Percentiles rank a stretch among this genome's conserved stretches.
These are phyloP conservation scores for Medicago arabica DNA, from an alignment of 306 rosid species.

Conservation along the genomic window DNA sequence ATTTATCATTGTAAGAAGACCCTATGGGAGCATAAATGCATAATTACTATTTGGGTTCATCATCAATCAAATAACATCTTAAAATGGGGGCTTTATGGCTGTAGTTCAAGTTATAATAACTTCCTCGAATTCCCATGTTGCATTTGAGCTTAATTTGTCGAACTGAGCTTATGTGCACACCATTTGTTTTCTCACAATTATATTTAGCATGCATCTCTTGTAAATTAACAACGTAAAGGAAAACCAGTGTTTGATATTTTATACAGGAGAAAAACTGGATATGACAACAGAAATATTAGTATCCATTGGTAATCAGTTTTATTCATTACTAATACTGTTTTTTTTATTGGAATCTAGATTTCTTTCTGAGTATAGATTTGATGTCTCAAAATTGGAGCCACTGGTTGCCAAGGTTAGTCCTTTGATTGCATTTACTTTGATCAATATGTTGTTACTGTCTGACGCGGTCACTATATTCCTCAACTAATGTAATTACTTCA, in stretches of 20 bases:
- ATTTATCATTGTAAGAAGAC: constrained; percentile 15
- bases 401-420: constrained; percentile 81
- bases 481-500: constrained; percentile 30
- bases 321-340: constrained; percentile 20
- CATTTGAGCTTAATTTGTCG: neutral
- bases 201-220: constrained; percentile 12
- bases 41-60: too few species aligned
- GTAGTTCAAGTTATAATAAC: neutral
- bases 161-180: constrained; percentile 13
- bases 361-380: constrained; percentile 82
- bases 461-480: constrained; percentile 1
- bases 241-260: neutral
- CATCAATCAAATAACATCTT: neutral
- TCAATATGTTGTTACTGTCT: neutral
- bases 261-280: constrained; percentile 28
- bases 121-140: neutral
- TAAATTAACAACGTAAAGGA: neutral
- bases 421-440: constrained; percentile 24
- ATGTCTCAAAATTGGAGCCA: constrained; percentile 86
- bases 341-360: constrained; percentile 57
- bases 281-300: neutral
- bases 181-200: neutral
- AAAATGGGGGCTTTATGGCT: neutral
- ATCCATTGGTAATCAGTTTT: constrained; percentile 17
- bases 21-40: neutral